These are phyloP conservation scores for Trichoderma guizhouense DNA, from an alignment of 2,329 filamentous ascomycete genomes.

Conservation along the genomic window DNA sequence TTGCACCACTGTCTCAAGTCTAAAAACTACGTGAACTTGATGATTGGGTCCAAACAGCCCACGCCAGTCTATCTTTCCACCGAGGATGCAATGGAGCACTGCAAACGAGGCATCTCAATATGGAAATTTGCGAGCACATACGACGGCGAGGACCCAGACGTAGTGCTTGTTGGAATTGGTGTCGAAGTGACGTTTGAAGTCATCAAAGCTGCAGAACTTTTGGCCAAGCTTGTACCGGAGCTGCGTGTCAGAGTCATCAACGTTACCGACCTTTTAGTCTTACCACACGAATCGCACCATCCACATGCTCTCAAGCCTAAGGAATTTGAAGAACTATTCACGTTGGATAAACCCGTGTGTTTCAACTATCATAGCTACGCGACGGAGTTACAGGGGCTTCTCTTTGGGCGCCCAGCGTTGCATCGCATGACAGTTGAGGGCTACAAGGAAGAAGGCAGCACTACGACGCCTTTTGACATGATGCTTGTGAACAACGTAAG, in stretches of 20 bases:
- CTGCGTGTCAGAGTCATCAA: constrained; percentile 61
- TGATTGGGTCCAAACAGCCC: constrained; percentile 66
- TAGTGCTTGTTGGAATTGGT: constrained; percentile 62
- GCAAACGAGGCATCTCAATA: constrained; percentile 54
- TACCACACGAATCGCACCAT: constrained; percentile 52
- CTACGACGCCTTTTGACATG: constrained; percentile 68
- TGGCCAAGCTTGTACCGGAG: constrained; percentile 47
- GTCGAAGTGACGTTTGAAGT: constrained; percentile 56
- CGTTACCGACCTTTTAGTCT: constrained; percentile 55
- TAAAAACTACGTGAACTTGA: constrained; percentile 63
- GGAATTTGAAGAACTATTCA: constrained; percentile 56
- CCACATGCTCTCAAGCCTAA: constrained; percentile 54
- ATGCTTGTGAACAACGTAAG: constrained; percentile 51
- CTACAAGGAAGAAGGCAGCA: constrained; percentile 64
- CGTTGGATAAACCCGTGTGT: constrained; percentile 50
- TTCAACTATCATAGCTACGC: constrained; percentile 69
- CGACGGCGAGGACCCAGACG: constrained; percentile 54
- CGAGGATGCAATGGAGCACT: constrained; percentile 60
- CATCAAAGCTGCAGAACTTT: constrained; percentile 55
- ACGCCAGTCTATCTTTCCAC: constrained; percentile 57
- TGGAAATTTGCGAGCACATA: constrained; percentile 62
- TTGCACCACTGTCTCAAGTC: constrained; percentile 59
- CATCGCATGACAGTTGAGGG: constrained; percentile 54
- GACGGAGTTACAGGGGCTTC: constrained; percentile 56
- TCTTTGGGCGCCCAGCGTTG: constrained; percentile 54